Conservation (phyloP, 2,329 filamentous ascomycete genomes). For the Alternaria rosae region DNA sequence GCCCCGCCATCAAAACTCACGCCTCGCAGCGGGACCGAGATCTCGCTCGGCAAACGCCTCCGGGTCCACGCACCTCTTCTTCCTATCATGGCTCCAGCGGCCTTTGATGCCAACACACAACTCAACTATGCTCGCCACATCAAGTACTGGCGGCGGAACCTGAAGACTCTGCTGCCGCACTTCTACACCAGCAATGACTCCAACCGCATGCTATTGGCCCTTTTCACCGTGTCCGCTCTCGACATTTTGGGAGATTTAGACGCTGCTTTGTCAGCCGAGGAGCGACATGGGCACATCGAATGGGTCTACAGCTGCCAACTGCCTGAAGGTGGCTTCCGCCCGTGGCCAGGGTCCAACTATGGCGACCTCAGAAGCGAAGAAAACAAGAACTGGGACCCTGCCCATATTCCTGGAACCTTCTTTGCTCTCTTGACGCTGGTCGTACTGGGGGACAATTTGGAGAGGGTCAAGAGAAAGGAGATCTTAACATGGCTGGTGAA, state of each 20-base stretch:
- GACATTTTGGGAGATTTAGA: slow-evolving; percentile 76
- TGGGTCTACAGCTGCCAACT: slow-evolving; percentile 92
- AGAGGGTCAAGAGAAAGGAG: slow-evolving; percentile 70
- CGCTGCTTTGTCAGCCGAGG: slow-evolving; percentile 60
- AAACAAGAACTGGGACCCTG: slow-evolving; percentile 71
- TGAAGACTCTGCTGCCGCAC: slow-evolving; percentile 79
- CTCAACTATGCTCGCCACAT: slow-evolving; percentile 65
- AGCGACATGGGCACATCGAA: slow-evolving; percentile 64
- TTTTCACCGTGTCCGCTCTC: slow-evolving; percentile 85
- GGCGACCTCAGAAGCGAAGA: slow-evolving; percentile 56
- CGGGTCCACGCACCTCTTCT: slow-evolving; percentile 8
- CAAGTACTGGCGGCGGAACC: slow-evolving; percentile 91
- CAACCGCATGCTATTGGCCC: slow-evolving; percentile 86
- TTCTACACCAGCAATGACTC: slow-evolving; percentile 89
- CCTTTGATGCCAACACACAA: slow-evolving; percentile 23
- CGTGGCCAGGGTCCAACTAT: slow-evolving; percentile 74
- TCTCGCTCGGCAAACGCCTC: slow-evolving; percentile 14
- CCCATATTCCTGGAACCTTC: slow-evolving; percentile 86
- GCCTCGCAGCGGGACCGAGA: slow-evolving; percentile 8
- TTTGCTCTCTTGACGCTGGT: slow-evolving; percentile 83
- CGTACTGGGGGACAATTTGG: slow-evolving; percentile 66
- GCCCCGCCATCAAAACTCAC: slow-evolving; percentile 15
- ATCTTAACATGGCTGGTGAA: slow-evolving; percentile 76
- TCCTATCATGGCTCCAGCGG: slow-evolving; percentile 28
- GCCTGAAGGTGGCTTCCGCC: slow-evolving; percentile 85